Evolutionary conservation across 345 rosid genomes (phyloP).

Genomic region (Laguncularia racemosa): DNA sequence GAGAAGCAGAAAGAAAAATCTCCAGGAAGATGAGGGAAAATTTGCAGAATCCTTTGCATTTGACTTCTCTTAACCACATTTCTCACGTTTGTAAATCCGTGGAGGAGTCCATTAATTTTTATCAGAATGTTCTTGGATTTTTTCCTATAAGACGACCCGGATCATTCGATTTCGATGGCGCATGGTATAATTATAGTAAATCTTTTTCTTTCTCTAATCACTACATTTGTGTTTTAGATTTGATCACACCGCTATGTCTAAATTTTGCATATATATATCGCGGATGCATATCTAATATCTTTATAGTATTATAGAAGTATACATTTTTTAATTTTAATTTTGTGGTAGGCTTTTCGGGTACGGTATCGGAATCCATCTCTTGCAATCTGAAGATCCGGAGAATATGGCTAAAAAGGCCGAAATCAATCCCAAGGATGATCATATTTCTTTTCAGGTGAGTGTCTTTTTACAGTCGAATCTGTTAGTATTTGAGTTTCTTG

Average conservation of each 20-base stretch:
- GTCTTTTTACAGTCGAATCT: neutral
- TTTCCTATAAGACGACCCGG: slow-evolving; percentile 69
- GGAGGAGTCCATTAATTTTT: slow-evolving; percentile 61
- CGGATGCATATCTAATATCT: too few relatives aligned
- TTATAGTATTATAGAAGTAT: too few relatives aligned
- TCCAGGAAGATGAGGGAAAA: slow-evolving; percentile 25
- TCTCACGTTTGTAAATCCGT: slow-evolving; percentile 65
- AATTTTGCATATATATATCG: neutral
- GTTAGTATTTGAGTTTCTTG: too few relatives aligned
- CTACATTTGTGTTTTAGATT: neutral
- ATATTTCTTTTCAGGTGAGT: slow-evolving; percentile 18
- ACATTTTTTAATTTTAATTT: too few relatives aligned
- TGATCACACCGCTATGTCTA: neutral
- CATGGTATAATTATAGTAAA: slow-evolving; percentile 42
- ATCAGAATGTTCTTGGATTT: slow-evolving; percentile 74
- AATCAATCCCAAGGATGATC: slow-evolving; percentile 18
- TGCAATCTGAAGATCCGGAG: slow-evolving; percentile 15
- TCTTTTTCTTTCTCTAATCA: neutral
- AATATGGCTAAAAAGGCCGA: slow-evolving; percentile 8
- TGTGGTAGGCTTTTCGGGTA: slow-evolving; percentile 12
- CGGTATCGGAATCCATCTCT: slow-evolving; percentile 17
- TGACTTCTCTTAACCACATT: slow-evolving; percentile 74
- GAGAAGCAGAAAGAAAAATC: neutral
- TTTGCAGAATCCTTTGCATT: slow-evolving; percentile 58
- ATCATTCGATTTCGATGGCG: slow-evolving; percentile 85